Percentiles rank a stretch among this genome's conserved stretches.
These are phyloP conservation scores for Arabidopsis suecica DNA, from an alignment of 345 rosid genomes.

Conservation along the genomic window DNA sequence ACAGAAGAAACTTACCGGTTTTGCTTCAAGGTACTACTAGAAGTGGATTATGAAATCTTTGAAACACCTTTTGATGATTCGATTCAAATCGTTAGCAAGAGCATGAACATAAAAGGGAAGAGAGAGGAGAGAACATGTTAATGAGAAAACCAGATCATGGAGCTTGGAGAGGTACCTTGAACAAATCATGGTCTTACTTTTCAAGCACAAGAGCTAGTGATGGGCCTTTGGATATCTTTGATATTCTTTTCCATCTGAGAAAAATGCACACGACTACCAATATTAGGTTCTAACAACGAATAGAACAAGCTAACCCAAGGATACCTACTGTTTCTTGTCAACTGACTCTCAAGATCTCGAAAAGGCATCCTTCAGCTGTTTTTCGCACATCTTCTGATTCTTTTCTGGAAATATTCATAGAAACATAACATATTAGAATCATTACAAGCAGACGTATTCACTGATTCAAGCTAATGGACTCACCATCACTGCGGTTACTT, in stretches of 20 bases:
- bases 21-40: too few species aligned
- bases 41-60: not conserved
- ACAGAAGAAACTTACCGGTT: too few species aligned
- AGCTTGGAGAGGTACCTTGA: too few species aligned
- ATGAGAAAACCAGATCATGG: not conserved
- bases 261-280: too few species aligned
- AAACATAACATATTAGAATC: not conserved
- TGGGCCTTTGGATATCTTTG: too few species aligned
- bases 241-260: too few species aligned
- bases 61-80: not conserved
- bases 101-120: not conserved
- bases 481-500: constrained; percentile 80
- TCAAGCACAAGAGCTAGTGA: not conserved
- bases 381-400: not conserved
- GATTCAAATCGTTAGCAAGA: not conserved
- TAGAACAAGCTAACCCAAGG: too few species aligned
- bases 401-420: not conserved
- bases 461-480: not conserved
- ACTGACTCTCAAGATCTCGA: not conserved
- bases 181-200: not conserved
- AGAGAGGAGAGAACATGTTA: not conserved
- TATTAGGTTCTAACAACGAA: too few species aligned
- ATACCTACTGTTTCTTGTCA: not conserved
- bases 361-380: not conserved
- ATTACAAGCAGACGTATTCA: not conserved